Evolutionary conservation across 176 grass and related monocot genomes (phyloP).

Genomic region (Echinochloa phyllopogon): DNA sequence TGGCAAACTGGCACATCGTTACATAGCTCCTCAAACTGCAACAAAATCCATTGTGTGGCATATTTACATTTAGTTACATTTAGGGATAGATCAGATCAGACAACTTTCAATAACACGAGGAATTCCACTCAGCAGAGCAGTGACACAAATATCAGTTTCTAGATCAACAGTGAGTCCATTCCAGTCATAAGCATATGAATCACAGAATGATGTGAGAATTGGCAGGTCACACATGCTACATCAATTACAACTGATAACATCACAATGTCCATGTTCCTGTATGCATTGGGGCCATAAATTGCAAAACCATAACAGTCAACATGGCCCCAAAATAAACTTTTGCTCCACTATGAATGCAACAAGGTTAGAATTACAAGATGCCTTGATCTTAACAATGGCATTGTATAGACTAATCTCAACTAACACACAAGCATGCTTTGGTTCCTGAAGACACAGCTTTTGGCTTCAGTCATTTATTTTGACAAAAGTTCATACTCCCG

Average conservation of each 20-base stretch:
- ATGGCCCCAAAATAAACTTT: conserved; percentile 2
- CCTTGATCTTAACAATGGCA: not conserved
- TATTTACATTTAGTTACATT: not conserved
- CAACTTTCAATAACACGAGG: not conserved
- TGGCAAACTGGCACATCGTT: not conserved
- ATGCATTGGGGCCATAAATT: not conserved
- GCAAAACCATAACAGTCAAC: not conserved
- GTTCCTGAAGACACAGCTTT: not conserved
- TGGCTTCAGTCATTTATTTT: not conserved
- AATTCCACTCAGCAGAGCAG: not conserved
- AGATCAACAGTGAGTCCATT: not conserved
- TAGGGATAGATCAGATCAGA: not conserved
- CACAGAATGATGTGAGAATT: not conserved
- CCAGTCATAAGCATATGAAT: not conserved
- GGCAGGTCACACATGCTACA: not conserved
- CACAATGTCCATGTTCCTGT: not conserved
- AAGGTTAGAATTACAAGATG: not conserved
- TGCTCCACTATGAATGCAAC: not conserved
- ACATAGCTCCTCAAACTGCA: not conserved
- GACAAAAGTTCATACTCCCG: not conserved
- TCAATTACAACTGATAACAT: not conserved
- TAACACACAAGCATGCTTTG: not conserved
- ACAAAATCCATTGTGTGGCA: not conserved
- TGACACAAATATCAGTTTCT: not conserved
- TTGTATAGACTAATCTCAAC: not conserved